Evolutionary conservation across 2,329 filamentous ascomycete species (phyloP), one percentile per base, ranked within the genome.

Genomic region (Cladophialophora chaetospira): DNA sequence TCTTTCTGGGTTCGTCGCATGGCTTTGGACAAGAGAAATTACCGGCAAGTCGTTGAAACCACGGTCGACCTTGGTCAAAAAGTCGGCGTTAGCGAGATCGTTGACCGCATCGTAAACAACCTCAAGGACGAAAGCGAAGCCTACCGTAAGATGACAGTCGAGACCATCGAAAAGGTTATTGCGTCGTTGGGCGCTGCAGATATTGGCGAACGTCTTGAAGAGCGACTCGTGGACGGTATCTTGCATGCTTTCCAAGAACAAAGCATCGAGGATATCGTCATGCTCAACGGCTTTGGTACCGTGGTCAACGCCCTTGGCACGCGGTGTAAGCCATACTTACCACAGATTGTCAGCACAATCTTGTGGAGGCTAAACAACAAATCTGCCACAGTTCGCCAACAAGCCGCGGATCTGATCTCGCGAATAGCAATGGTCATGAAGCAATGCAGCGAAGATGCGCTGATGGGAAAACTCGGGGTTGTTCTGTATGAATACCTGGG

Each of bases 401-500:
- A 99, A 74, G 92, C 94, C 2, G 94, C 94, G 4, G 94, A 99
- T 72, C 82, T 99, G 43, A 95, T 99, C 65, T 96, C 92, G 6
- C 89, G 94, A 19, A 96, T 99, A 68, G 94, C 94, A 4, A 93
- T 97, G 82, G 93, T 97, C 48, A 97, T 99, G 92, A 95, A 95
- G 77, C 92, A 97, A 75, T 99, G 94, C 70, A 92, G 91, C 48
- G 93, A 99, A 72, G 94, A 99, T 73, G 89, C 88, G 1, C 82
- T 97, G 50, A 94, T 99, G 86, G 91, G 91, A 67, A 97, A 97
- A 75, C 85, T 99, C 31, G 91, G 93, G 66, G 82, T 96, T 54
- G 92, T 97, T 9, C 82, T 99, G 19, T 99, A 99, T 78, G 94
- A 99, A 75, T 97, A 97, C 70, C 84, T 99, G 0, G 94, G 94